Evolutionary conservation across 257 asterid species (phyloP).

Genomic region (Solanum arcanum): DNA sequence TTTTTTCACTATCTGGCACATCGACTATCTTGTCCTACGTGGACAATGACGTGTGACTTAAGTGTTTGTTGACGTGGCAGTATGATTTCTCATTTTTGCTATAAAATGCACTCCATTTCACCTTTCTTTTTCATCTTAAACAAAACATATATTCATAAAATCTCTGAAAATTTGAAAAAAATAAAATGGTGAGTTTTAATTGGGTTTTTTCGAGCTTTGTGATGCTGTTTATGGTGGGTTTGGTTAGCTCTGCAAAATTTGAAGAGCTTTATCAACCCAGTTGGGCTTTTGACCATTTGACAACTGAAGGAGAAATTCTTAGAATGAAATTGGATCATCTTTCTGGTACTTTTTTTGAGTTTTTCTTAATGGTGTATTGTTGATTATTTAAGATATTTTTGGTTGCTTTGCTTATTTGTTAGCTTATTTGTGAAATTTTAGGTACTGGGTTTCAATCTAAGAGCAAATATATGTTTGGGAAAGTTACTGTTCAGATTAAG

Average conservation of each 20-base stretch:
- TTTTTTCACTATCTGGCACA: not conserved
- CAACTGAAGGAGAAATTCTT: conserved; percentile 52
- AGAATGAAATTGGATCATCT: conserved; percentile 58
- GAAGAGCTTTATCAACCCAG: conserved; percentile 56
- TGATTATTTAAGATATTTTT: not conserved
- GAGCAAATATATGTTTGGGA: conserved; percentile 81
- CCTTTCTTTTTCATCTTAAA: not conserved
- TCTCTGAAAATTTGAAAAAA: not conserved
- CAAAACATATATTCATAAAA: not conserved
- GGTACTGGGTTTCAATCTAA: conserved; percentile 91
- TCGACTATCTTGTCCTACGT: conserved; percentile 16
- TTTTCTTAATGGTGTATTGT: not conserved
- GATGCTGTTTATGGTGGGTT: conserved; percentile 10
- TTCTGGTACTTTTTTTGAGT: conserved; percentile 36
- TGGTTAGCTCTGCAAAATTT: conserved; percentile 33
- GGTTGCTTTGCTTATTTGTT: not conserved
- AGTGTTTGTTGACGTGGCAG: conserved; percentile 21
- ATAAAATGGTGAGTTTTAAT: not conserved
- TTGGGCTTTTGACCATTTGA: conserved; percentile 68
- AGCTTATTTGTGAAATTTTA: not conserved
- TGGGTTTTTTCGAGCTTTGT: not conserved
- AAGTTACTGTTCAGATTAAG: conserved; percentile 75
- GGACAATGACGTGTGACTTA: conserved; percentile 3
- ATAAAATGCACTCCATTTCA: conserved; percentile 23
- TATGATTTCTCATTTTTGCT: conserved; percentile 26